Base-by-base conservation (phyloP, 179 eudicot species). In the Heliamphora ciliata region DNA sequence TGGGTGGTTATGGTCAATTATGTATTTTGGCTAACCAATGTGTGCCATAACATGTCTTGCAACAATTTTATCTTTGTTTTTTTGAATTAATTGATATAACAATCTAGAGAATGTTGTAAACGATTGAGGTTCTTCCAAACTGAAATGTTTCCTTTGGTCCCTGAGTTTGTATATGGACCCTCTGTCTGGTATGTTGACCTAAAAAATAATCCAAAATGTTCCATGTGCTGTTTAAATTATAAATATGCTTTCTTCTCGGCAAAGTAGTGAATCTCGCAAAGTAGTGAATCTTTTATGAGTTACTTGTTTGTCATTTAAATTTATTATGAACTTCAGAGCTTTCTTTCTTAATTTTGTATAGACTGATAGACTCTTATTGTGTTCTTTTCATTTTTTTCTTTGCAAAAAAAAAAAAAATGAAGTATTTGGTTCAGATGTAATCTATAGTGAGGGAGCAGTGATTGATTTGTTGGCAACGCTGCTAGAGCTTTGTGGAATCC, bases 371-470 rank as follows among this genome's bases (percentile, higher is more conserved):
- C 24, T 21, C 50, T 74, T 77, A 51, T 81, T 56, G 4, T 52
- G 65, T 60, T 50, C 14, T 18, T 13, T 44, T 51, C 52, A 60
- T 24, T 3, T 70, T 59, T n/a, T 60, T 21, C 24, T 21, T 21
- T 21, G 24, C 24, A 21, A 21, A 21, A 21, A 17, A 24, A 40
- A 3, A 44, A 68, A 76, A 44, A 73, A 59, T 21, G 18, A 9
- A 94, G 98, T 95, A 88, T 81, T 95, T 61, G 98, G 98, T 60
- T 95, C 97, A 63, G 98, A 95, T 82, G 95, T 95, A 44, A 89
- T 95, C 74, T 93, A 93, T 80, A 92, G 97, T 55, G 98, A 95
- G 85, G 93, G 74, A 74, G 97, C 95, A 58, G 97, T 95, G 69
- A 83, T 81, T 56, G 98, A 95, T 84, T 82, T 95, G 88, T 64